Evolutionary conservation across 2,329 filamentous ascomycete genomes (phyloP).

Genomic region (Bipolaris sorokiniana): DNA sequence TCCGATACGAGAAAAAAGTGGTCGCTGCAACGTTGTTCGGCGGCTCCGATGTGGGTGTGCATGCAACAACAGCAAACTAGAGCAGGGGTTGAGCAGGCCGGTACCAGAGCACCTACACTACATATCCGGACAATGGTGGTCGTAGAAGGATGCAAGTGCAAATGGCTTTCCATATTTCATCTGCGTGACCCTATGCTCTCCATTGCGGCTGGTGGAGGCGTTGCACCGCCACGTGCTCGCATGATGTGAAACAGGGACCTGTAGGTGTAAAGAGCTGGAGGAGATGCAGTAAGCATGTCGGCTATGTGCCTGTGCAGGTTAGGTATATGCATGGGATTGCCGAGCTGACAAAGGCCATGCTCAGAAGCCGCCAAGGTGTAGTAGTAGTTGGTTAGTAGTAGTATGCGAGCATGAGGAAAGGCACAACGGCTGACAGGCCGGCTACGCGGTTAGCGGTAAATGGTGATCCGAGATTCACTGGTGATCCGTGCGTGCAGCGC

Average conservation of each 20-base stretch:
- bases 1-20: conserved; percentile 2
- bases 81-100: too few species aligned
- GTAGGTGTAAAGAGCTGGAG: not conserved
- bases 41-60: not conserved
- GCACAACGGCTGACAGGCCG: conserved; percentile 11
- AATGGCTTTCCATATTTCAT: too few species aligned
- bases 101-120: too few species aligned
- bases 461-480: not conserved
- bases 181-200: too few species aligned
- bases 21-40: not conserved
- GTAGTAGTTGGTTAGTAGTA: too few species aligned
- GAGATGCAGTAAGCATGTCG: not conserved
- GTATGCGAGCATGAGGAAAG: not conserved
- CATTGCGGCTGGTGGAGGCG: conserved; percentile 2
- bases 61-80: too few species aligned
- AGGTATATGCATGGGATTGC: not conserved
- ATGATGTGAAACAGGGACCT: conserved; percentile 4
- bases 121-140: too few species aligned
- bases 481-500: not conserved
- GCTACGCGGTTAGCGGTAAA: conserved; percentile 13
- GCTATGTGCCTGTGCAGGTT: not conserved
- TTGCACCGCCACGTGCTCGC: conserved; percentile 14
- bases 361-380: too few species aligned
- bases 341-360: conserved; percentile 1
- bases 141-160: too few species aligned